Percentiles rank a stretch among this genome's conserved stretches.
phyloP scores from a whole-genome alignment of 2,329 filamentous ascomycete species.

The Fusarium chlamydosporum region DNA sequence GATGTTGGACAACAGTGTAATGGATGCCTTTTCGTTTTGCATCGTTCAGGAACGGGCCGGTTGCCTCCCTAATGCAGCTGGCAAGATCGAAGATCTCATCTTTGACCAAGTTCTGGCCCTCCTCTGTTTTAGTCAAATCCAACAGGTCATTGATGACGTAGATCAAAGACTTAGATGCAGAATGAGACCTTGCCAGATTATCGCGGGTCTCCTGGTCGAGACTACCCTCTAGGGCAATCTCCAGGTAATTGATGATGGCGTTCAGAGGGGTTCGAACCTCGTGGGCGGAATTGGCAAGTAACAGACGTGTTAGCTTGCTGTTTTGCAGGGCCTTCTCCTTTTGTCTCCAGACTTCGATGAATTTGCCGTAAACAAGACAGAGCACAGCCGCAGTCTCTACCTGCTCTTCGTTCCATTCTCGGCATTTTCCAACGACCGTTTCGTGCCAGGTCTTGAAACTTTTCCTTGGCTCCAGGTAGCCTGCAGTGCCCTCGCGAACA shows the following conservation, averaged over 20 bases:
- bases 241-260: slow-evolving; percentile 94
- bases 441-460: slow-evolving; percentile 88
- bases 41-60: slow-evolving; percentile 79
- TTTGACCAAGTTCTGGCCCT: slow-evolving; percentile 82
- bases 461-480: slow-evolving; percentile 81
- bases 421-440: slow-evolving; percentile 82
- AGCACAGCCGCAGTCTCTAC: slow-evolving; percentile 90
- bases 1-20: slow-evolving; percentile 77
- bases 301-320: slow-evolving; percentile 81
- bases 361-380: slow-evolving; percentile 88
- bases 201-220: slow-evolving; percentile 87
- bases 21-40: slow-evolving; percentile 80
- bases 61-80: slow-evolving; percentile 81
- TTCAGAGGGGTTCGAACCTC: slow-evolving; percentile 93
- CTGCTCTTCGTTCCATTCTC: slow-evolving; percentile 91
- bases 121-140: slow-evolving; percentile 89
- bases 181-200: slow-evolving; percentile 86
- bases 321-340: slow-evolving; percentile 88
- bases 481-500: slow-evolving; percentile 77
- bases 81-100: slow-evolving; percentile 83
- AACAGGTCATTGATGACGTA: slow-evolving; percentile 95
- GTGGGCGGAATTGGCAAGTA: slow-evolving; percentile 90
- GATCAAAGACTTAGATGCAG: slow-evolving; percentile 90
- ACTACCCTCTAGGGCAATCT: slow-evolving; percentile 86
- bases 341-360: slow-evolving; percentile 93